Conservation (phyloP, 1,139 yeast species). For the Debaryomyces coudertii region DNA sequence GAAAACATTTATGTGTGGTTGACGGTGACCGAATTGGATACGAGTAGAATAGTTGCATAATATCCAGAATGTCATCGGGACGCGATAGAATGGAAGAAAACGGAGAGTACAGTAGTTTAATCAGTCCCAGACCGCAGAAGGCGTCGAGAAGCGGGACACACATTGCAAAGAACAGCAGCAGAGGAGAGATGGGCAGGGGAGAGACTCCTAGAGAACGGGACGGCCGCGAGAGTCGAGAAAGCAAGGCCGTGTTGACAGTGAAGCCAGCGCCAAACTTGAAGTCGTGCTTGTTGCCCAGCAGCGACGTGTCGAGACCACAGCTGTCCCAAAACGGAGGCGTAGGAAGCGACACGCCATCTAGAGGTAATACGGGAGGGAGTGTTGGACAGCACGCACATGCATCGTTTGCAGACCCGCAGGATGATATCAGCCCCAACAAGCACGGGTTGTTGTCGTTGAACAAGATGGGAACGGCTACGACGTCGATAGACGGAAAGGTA, state of each 20-base stretch:
- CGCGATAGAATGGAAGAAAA: neutral
- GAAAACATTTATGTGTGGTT: neutral
- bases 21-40: neutral
- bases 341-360: slow-evolving; percentile 4
- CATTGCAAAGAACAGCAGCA: neutral
- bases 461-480: slow-evolving; percentile 11
- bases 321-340: slow-evolving; percentile 5
- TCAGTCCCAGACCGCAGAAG: slow-evolving; percentile 6
- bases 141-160: neutral
- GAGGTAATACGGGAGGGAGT: slow-evolving; percentile 1
- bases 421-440: slow-evolving; percentile 27
- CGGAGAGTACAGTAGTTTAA: neutral
- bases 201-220: neutral
- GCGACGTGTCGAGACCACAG: slow-evolving; percentile 2
- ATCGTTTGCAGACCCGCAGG: slow-evolving; percentile 22
- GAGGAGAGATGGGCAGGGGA: neutral
- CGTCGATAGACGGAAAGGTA: slow-evolving; percentile 12
- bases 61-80: slow-evolving; percentile 1
- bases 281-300: slow-evolving; percentile 25
- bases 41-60: neutral
- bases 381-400: slow-evolving; percentile 20
- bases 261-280: slow-evolving; percentile 28
- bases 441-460: slow-evolving; percentile 23
- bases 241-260: slow-evolving; percentile 15
- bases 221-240: neutral